phyloP scores from a whole-genome alignment of 139 green algal genomes.

The Ettlia oleoabundans region DNA sequence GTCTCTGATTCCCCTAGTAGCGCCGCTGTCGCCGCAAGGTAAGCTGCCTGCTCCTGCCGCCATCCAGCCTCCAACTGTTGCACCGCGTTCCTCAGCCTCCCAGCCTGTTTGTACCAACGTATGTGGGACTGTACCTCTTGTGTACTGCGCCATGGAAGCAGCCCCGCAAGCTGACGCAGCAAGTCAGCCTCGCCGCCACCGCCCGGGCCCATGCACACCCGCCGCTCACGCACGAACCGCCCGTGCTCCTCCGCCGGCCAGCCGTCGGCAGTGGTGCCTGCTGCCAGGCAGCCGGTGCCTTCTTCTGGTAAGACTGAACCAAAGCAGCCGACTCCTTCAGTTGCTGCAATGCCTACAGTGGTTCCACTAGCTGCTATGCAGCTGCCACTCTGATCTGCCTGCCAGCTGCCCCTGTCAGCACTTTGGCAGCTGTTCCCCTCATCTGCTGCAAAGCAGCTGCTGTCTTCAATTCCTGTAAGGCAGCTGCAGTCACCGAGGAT shows the following conservation, averaged over 20 bases:
- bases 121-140: neutral
- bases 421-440: neutral
- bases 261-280: neutral
- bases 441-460: neutral
- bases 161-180: neutral
- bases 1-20: neutral
- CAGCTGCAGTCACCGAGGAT: no score
- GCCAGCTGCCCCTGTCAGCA: neutral
- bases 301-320: no score
- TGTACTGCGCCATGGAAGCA: neutral
- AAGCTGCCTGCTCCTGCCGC: neutral
- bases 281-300: no score
- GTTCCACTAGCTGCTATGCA: no score
- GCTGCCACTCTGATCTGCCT: no score
- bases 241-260: constrained; percentile 7
- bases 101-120: neutral
- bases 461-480: no score
- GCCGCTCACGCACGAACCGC: neutral
- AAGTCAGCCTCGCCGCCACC: neutral
- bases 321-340: no score
- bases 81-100: neutral
- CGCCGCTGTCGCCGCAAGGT: neutral
- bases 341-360: no score
- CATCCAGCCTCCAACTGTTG: neutral
- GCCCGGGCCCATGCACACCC: neutral